Base-by-base conservation (phyloP, 306 rosid genomes). In the Cucumis hystrix region DNA sequence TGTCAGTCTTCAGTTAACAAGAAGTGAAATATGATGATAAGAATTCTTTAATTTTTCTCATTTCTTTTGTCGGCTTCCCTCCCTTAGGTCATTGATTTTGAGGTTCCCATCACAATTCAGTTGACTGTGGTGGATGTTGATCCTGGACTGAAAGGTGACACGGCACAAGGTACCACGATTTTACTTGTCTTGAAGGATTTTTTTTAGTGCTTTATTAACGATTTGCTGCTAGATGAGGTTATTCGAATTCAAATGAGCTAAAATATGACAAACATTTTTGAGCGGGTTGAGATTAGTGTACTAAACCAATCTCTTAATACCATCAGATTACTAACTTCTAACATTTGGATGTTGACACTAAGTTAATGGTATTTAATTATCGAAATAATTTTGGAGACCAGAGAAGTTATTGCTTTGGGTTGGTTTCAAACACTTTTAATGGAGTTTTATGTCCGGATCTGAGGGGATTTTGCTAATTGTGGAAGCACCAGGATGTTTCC, bases 101-200 rank as follows among this genome's bases (percentile, higher is more conserved):
- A 91, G 62, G 85, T 93, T 80, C 97, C 96, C 60, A 78, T 80
- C 84, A 88, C 88, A 17, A 88, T 87, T 76, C 83, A 87, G 83
- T 86, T 93, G 78, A 49, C 78, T 39, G 89, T 91, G 56, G 89
- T 83, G 21, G 89, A 93, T 21, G 98, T 88, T 78, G 98, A 91
- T 83, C 93, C 93, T 3, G 98, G 97, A 65, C 85, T 91, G 57
- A 93, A 83, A 86, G 97, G 98, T 60, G 96, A 93, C 88, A 91
- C 98, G 1, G 90, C 88, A 75, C 97, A 89, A 88, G 98, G 97
- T 87, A 71, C 76, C 23, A 8, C 18, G 79, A 80, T 72, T 78
- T 73, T 79, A 63, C 62, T 78, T 69, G 75, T 49, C 60, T 49
- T 49, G 14, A 21, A 69, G 58, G 58, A 6, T 12, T n/a, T 41